Evolutionary conservation across 2,329 filamentous ascomycete species (phyloP), one percentile per base, ranked within the genome.

Genomic region (Apiospora koreana): DNA sequence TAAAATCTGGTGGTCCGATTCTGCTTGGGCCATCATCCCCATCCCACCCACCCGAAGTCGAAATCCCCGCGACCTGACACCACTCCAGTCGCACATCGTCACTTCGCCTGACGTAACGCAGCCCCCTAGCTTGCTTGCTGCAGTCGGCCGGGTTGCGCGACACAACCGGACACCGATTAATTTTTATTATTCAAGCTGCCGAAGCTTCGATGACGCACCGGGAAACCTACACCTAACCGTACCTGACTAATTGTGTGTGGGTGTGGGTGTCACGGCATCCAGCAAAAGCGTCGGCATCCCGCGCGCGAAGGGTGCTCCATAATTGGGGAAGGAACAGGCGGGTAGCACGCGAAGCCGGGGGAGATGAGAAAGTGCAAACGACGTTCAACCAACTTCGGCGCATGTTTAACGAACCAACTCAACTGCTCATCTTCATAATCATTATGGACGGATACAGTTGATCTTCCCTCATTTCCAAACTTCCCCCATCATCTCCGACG

Each of bases 401-500:
- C 54, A 62, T 62, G 54, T 62, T 62, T 9, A 10, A 31, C 18
- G 25, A 4, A 31, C 28, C 50, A 21, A 54, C 23, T 18, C 41
- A 43, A 16, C 41, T 43, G 12, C 8, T 41, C 62, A 42, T 6
- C 16, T 14, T 25, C n/a, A 66, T 25, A 66, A 66, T 58, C 50
- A 66, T 66, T 14, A 68, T 68, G 66, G 66, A 38, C 66, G 21
- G 35, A 25, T 48, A 41, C 66, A 54, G 45, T 68, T 68, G 66
- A 68, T 48, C 25, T 23, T 28, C 41, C n/a, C 45, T 38, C 66
- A 42, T 54, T 50, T 48, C 35, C 45, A 54, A 42, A 28, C 6
- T 21, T n/a, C n/a, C 41, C 64, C 42, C 25, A 45, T 45, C 64
- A 45, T 43, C 38, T 66, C 38, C 42, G 45, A n/a, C 66, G 45